Conservation (phyloP, 176 grass and related monocot species). For the Bonia amplexicaulis region DNA sequence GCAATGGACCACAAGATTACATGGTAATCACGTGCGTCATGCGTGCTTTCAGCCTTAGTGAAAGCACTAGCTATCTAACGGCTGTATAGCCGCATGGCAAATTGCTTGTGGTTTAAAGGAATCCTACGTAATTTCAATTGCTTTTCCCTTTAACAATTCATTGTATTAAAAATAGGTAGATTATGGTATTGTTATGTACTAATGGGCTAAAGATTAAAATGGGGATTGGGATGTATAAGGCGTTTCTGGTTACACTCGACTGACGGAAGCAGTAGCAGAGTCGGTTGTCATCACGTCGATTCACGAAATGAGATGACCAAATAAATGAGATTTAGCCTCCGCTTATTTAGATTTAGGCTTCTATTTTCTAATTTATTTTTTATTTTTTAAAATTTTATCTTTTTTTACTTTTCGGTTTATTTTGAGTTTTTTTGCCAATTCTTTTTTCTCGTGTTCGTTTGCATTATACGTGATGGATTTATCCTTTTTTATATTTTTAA, state of each 20-base stretch:
- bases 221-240: not conserved
- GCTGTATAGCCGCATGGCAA: not conserved
- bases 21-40: too few species aligned
- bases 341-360: too few species aligned
- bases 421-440: too few species aligned
- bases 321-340: not conserved
- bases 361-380: too few species aligned
- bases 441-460: too few species aligned
- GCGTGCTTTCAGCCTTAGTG: too few species aligned
- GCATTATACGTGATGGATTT: too few species aligned
- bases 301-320: not conserved
- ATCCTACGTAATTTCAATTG: not conserved
- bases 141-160: not conserved
- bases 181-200: not conserved
- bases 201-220: not conserved
- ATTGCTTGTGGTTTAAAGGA: too few species aligned
- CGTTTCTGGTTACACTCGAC: not conserved
- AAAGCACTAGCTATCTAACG: too few species aligned
- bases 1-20: not conserved
- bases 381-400: too few species aligned
- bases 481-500: too few species aligned
- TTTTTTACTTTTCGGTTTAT: too few species aligned
- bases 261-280: slow-evolving; percentile 9
- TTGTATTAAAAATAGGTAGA: not conserved
- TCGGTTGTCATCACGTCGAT: not conserved